Base-by-base conservation (phyloP, 73 alveolate species). In the Paramecium sonneborni region DNA sequence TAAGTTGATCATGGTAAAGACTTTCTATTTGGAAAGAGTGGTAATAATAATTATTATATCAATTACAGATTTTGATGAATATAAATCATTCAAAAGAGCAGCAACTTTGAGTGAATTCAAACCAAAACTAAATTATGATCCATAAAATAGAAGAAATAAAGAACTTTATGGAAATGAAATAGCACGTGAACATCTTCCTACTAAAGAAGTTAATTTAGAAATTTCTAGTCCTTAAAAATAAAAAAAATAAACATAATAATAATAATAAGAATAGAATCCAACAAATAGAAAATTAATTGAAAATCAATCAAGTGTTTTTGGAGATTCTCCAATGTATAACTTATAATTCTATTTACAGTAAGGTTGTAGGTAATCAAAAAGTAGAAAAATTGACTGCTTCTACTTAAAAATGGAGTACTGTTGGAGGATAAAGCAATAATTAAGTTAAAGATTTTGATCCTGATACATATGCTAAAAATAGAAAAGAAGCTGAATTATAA, bases 141-240 rank as follows among this genome's bases (percentile, higher is more conserved):
- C 90, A 21, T 38, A 38, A 41, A 46, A 79, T 21, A 79, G 90
- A 79, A 79, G 74, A 79, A 30, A 79, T 79, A 23, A 79, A 12
- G 90, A 79, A 79, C 55, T 79, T 12, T 46, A 79, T 79, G 90
- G 90, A 9, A 79, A 39, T 79, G 90, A 79, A 79, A 79, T 79
- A 30, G 90, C 90, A 41, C 46, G 72, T 37, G 90, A 79, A 7
- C 90, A 79, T 79, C 44, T 79, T 3, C 90, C 69, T 12, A 43
- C 90, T 4, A 79, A 79, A 18, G 46, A 32, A 30, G 90, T 39
- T 12, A 79, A 39, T 23, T 24, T 79, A 6, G 74, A 79, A 11
- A 18, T 41, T 2, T 30, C 46, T 7, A 43, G 41, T 44, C 48
- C 69, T 0, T 23, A n/a, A 38, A 79, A 39, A 23, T 5, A 6